A percentile compares a stretch with the other conserved stretches of the same genome.
These are phyloP conservation scores for Beverwykella pulmonaria DNA, from an alignment of 495 filamentous ascomycete genomes.

Conservation along the genomic window DNA sequence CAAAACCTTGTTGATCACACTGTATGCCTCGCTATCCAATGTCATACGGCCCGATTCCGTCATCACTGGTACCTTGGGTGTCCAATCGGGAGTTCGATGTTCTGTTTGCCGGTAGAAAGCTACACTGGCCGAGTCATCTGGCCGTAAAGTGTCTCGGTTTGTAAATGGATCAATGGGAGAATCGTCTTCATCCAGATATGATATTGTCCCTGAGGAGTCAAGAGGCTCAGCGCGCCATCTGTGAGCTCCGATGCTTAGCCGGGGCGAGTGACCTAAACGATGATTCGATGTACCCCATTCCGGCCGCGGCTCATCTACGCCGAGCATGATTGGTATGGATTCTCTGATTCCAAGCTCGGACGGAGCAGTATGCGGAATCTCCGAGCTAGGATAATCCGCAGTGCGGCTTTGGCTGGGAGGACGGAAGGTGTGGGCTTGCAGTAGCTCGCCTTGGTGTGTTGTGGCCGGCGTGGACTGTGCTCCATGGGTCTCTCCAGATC, in stretches of 20 bases:
- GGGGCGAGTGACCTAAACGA: constrained; percentile 17
- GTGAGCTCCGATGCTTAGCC: constrained; percentile 29
- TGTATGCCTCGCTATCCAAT: constrained; percentile 50
- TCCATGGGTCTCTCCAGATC: constrained; percentile 57
- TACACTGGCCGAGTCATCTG: constrained; percentile 41
- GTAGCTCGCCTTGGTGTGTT: constrained; percentile 21
- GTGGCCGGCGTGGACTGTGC: constrained; percentile 48
- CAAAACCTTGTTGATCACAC: constrained; percentile 49
- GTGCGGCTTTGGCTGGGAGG: neutral
- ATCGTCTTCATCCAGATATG: constrained; percentile 36
- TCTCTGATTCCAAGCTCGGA: constrained; percentile 52
- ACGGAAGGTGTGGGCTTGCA: constrained; percentile 39
- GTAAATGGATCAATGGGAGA: constrained; percentile 38
- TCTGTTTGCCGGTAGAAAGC: constrained; percentile 22
- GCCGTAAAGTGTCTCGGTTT: constrained; percentile 27
- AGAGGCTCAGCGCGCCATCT: constrained; percentile 33
- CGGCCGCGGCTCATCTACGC: constrained; percentile 29
- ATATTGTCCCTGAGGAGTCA: constrained; percentile 31
- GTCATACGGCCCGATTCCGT: constrained; percentile 37
- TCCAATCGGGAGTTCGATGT: constrained; percentile 9
- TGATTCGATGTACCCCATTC: constrained; percentile 10
- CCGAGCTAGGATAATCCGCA: neutral
- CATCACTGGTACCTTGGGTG: constrained; percentile 21
- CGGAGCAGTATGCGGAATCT: neutral
- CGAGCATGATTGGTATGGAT: constrained; percentile 65